Percentiles rank a stretch among this genome's conserved stretches.
Conservation (phyloP, 108 stramenopile genomes). For the Skeletonema grethae region DNA sequence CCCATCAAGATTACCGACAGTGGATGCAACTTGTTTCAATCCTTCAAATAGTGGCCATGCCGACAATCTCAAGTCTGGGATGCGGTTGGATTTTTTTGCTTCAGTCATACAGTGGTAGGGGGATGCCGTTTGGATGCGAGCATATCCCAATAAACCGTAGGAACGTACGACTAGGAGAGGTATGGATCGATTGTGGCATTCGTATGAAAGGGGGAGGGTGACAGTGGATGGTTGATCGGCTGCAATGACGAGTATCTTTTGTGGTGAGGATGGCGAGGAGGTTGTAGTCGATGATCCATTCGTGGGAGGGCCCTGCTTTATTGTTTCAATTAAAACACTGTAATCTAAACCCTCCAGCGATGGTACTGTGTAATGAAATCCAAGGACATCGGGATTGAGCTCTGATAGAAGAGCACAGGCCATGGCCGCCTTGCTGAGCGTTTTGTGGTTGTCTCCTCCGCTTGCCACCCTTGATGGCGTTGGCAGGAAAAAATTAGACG, state of each 20-base stretch:
- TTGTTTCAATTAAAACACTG: slow-evolving; percentile 18
- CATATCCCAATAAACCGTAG: slow-evolving; percentile 89
- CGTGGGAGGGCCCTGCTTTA: slow-evolving; percentile 11
- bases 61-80: slow-evolving; percentile 80
- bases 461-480: slow-evolving; percentile 5
- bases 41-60: slow-evolving; percentile 53
- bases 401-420: slow-evolving; percentile 55
- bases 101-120: slow-evolving; percentile 72
- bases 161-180: slow-evolving; percentile 82
- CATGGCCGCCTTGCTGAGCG: slow-evolving; percentile 33
- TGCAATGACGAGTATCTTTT: slow-evolving; percentile 81
- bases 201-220: slow-evolving; percentile 56
- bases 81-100: slow-evolving; percentile 64
- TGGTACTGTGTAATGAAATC: slow-evolving; percentile 50
- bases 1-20: slow-evolving; percentile 45
- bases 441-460: slow-evolving; percentile 2
- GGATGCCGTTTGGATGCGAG: slow-evolving; percentile 67
- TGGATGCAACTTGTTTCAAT: slow-evolving; percentile 37
- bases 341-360: slow-evolving; percentile 43
- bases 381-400: slow-evolving; percentile 84
- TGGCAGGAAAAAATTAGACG: slow-evolving; percentile 80
- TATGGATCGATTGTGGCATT: slow-evolving; percentile 49
- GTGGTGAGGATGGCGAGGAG: not conserved
- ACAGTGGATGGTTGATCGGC: slow-evolving; percentile 77
- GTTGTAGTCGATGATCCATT: slow-evolving; percentile 5